Conservation (phyloP, 1,284 basidiomycete genomes). For the Cystobasidium slooffiae region DNA sequence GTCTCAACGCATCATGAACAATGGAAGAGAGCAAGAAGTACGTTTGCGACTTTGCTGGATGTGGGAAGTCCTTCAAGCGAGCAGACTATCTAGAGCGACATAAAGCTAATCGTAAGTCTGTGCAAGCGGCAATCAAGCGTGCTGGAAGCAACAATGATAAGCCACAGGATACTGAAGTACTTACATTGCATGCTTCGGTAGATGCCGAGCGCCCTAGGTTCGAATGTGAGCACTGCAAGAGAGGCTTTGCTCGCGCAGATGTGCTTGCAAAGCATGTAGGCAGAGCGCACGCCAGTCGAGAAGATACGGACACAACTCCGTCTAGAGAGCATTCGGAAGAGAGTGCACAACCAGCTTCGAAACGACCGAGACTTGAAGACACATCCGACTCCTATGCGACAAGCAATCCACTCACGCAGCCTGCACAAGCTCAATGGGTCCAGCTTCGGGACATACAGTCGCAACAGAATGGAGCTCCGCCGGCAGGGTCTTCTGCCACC, state of each 20-base stretch:
- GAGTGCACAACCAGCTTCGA: not conserved
- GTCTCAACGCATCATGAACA: not conserved
- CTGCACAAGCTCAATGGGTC: slow-evolving; percentile 5
- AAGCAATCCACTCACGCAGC: not conserved
- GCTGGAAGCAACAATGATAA: slow-evolving; percentile 1
- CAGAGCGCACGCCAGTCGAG: not conserved
- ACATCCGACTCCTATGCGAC: not conserved
- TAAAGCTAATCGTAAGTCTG: slow-evolving; percentile 17
- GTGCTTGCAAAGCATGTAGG: slow-evolving; percentile 17
- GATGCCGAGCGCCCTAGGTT: slow-evolving; percentile 5
- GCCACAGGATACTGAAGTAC: not conserved
- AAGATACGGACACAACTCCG: not conserved
- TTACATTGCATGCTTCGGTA: not conserved
- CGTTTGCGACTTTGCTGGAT: slow-evolving; percentile 13
- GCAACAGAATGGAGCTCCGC: not conserved
- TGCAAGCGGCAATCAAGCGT: not conserved
- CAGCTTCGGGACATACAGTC: slow-evolving; percentile 9
- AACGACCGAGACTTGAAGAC: not conserved
- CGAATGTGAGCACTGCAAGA: slow-evolving; percentile 17
- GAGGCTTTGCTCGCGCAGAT: slow-evolving; percentile 19
- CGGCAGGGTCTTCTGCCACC: not conserved
- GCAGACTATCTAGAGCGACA: slow-evolving; percentile 16
- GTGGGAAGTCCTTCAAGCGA: slow-evolving; percentile 16
- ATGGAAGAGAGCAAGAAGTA: slow-evolving; percentile 11
- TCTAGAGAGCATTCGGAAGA: not conserved